phyloP scores from a whole-genome alignment of 345 rosid species.

The Pugionium dolabratum region DNA sequence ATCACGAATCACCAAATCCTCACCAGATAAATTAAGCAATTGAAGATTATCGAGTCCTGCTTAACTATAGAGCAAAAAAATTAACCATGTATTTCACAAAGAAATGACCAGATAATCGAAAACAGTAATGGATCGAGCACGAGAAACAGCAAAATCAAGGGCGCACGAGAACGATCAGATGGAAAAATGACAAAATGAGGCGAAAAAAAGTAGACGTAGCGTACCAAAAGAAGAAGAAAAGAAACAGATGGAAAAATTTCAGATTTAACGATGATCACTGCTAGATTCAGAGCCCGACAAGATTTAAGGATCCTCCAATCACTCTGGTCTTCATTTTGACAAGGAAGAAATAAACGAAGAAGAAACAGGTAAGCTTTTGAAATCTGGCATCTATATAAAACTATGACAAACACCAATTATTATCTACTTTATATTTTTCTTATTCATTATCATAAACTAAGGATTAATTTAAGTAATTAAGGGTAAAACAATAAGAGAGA shows the following conservation, averaged over 20 bases:
- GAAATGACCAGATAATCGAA: background rate
- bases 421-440: background rate
- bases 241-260: too few relatives aligned
- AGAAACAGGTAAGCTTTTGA: conserved; percentile 19
- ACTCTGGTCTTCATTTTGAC: conserved; percentile 25
- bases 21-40: background rate
- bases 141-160: background rate
- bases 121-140: background rate
- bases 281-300: conserved; percentile 4
- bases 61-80: background rate
- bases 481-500: too few relatives aligned
- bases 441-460: background rate
- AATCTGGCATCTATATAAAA: background rate
- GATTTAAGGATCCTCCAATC: background rate
- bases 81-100: background rate
- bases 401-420: background rate
- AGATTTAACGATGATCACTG: conserved; percentile 5
- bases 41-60: conserved; percentile 3
- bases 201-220: background rate
- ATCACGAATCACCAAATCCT: conserved; percentile 2
- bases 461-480: background rate
- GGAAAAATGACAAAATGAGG: background rate
- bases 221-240: conserved; percentile 22
- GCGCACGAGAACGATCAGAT: conserved; percentile 21
- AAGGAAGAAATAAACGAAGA: background rate